Percentiles rank a stretch among this genome's conserved stretches.
phyloP scores from a whole-genome alignment of 139 green algal genomes.

The Micromonas commoda region DNA sequence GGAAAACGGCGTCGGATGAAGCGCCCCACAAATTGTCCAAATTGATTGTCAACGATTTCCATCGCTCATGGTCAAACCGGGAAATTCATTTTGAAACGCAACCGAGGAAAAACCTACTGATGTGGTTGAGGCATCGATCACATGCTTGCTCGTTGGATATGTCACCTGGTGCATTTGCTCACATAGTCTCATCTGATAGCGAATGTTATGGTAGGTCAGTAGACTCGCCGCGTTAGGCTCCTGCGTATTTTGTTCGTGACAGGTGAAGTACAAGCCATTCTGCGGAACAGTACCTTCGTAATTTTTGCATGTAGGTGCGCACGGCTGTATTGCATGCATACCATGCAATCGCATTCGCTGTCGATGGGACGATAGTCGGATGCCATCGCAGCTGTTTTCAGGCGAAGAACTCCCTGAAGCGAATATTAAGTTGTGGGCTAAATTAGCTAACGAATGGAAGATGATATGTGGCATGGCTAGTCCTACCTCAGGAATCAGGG shows the following conservation, averaged over 20 bases:
- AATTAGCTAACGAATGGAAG: neutral
- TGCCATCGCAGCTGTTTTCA: constrained; percentile 61
- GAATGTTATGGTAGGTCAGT: constrained; percentile 83
- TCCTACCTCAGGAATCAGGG: constrained; percentile 59
- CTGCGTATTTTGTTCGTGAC: constrained; percentile 43
- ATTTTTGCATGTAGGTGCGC: constrained; percentile 64
- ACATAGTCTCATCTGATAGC: constrained; percentile 68
- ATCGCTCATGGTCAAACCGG: too few relatives aligned
- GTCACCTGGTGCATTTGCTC: constrained; percentile 45
- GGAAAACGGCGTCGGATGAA: constrained; percentile 65
- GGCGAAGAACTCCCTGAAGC: constrained; percentile 56
- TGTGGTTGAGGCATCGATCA: neutral
- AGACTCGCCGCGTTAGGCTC: constrained; percentile 62
- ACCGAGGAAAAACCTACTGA: neutral
- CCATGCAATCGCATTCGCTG: constrained; percentile 61
- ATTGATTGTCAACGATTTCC: constrained; percentile 7
- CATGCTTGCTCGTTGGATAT: too few relatives aligned
- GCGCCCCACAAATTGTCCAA: constrained; percentile 44
- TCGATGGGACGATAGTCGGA: constrained; percentile 57
- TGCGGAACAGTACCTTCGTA: neutral
- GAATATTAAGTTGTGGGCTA: neutral
- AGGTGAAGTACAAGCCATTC: neutral
- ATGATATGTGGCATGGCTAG: neutral
- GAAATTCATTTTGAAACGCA: too few relatives aligned
- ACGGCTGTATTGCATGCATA: constrained; percentile 67